Evolutionary conservation across 2,329 filamentous ascomycete species (phyloP), one percentile per base, ranked within the genome.

Genomic region (Cryphonectria naterciae): DNA sequence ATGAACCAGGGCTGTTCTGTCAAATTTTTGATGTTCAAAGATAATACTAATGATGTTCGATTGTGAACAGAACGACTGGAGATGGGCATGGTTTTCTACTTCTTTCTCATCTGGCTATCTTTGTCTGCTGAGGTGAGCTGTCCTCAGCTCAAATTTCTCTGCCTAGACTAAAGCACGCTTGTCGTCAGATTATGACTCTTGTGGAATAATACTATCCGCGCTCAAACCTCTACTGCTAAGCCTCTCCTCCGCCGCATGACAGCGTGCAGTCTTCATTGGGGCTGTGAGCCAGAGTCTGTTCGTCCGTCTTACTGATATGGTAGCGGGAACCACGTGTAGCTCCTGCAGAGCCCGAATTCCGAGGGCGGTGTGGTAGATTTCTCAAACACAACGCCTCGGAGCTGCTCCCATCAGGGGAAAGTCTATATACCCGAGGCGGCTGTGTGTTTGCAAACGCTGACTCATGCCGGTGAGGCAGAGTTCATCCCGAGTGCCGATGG

Each of bases 351-450:
- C n/a, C 22, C 43, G 28, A 49, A 32, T 1, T 35, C 64, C 46
- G 64, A 65, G 22, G 25, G 35, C 35, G 61, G 37, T 39, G 2
- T 32, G 22, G 6, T 54, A 0, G 15, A 37, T 25, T 25, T 65
- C 11, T 25, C 22, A 65, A 65, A 56, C 64, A 19, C 19, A 54
- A 2, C 56, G 46, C 15, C 64, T 64, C 61, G 61, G 61, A 39
- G 22, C n/a, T 62, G 32, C 32, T 19, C 6, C 11, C 22, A 22
- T 28, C 15, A 1, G 10, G 56, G 4, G 15, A 19, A 17, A 2
- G 4, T 39, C 4, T 58, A 11, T 6, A 17, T 35, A 46, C 6
- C 11, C 46, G 8, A 15, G 39, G 22, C 19, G 54, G 39, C 65
- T 28, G 10, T 39, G 2, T 35, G 52, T 58, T 37, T 67, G 65